These are phyloP conservation scores for Exsudoporus frostii DNA, from an alignment of 768 basidiomycete species.

Conservation along the genomic window DNA sequence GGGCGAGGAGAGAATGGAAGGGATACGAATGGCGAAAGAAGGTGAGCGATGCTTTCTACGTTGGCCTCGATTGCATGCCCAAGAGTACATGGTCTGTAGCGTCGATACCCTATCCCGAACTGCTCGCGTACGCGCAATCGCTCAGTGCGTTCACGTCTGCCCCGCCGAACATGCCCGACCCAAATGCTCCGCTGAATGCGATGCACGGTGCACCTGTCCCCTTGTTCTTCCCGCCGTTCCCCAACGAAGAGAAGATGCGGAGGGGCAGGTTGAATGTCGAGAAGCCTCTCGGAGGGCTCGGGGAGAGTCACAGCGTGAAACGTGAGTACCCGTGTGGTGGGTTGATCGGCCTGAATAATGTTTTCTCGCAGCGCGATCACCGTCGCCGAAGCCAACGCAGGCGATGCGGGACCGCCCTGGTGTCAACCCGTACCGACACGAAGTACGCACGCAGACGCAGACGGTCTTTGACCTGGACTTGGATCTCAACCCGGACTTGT, in stretches of 20 bases:
- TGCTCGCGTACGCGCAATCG: slow-evolving; percentile 81
- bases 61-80: neutral
- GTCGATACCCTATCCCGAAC: slow-evolving; percentile 77
- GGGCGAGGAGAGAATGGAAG: slow-evolving; percentile 67
- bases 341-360: slow-evolving; percentile 3
- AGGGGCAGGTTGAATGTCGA: slow-evolving; percentile 76
- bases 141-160: slow-evolving; percentile 85
- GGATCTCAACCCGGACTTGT: slow-evolving; percentile 79
- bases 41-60: slow-evolving; percentile 41
- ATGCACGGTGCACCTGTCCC: slow-evolving; percentile 69
- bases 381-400: slow-evolving; percentile 53
- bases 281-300: slow-evolving; percentile 71
- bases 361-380: slow-evolving; percentile 50
- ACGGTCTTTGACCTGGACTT: slow-evolving; percentile 77
- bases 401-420: slow-evolving; percentile 47
- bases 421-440: slow-evolving; percentile 69
- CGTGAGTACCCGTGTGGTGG: slow-evolving; percentile 41
- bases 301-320: slow-evolving; percentile 80
- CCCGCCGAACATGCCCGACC: slow-evolving; percentile 83
- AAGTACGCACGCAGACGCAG: slow-evolving; percentile 56
- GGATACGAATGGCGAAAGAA: slow-evolving; percentile 68
- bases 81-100: slow-evolving; percentile 38
- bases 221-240: slow-evolving; percentile 86
- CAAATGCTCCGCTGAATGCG: slow-evolving; percentile 42
- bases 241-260: slow-evolving; percentile 90